phyloP scores from a whole-genome alignment of 2,329 filamentous ascomycete species.

The Pestalotiopsis sp. region DNA sequence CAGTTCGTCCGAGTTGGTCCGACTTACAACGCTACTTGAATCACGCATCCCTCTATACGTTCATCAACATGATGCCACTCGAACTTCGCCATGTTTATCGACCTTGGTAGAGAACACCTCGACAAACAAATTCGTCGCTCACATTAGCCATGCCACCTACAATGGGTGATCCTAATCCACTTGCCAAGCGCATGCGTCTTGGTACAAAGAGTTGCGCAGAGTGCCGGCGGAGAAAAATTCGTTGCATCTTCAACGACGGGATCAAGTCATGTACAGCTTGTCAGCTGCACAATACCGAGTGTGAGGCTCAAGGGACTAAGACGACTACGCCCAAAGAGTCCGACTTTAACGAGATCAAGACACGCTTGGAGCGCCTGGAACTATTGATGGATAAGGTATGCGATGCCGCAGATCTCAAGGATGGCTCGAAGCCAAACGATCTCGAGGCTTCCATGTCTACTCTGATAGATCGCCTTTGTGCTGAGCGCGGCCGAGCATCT shows the following conservation, averaged over 20 bases:
- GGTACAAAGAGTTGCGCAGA: slow-evolving; percentile 12
- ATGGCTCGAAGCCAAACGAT: background rate
- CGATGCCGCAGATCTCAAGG: background rate
- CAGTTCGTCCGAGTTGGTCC: background rate
- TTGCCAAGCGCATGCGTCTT: slow-evolving; percentile 6
- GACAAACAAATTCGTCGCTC: too few relatives aligned
- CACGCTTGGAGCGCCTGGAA: background rate
- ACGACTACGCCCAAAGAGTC: background rate
- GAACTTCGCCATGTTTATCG: background rate
- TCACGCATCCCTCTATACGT: background rate
- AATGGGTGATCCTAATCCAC: background rate
- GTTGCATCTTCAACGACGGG: background rate
- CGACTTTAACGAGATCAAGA: background rate
- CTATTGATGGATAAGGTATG: background rate
- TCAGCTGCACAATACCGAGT: background rate
- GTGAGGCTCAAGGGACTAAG: background rate
- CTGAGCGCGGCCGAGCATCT: background rate
- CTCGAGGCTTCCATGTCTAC: background rate
- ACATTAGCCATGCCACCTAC: background rate
- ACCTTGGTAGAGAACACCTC: background rate
- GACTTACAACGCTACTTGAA: background rate
- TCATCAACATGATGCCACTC: background rate
- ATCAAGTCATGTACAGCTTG: background rate
- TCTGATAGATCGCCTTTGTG: background rate
- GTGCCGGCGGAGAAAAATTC: slow-evolving; percentile 9